phyloP scores from a whole-genome alignment of 225 moss, liverwort and hornwort species.

The Polytrichum formosum region DNA sequence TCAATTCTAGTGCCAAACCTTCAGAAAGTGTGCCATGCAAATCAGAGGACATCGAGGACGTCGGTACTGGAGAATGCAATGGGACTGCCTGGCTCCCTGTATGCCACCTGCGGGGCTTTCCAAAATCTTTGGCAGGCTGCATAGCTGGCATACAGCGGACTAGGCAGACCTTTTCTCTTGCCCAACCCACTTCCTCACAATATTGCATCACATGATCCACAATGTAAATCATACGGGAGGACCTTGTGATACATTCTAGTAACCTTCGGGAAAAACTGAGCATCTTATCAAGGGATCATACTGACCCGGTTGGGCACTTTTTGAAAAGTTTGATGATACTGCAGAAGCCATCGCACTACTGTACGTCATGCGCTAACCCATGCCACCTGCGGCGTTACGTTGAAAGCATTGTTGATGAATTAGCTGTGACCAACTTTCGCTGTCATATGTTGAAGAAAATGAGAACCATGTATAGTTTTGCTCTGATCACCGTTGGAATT shows the following conservation, averaged over 20 bases:
- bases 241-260: slow-evolving; percentile 14
- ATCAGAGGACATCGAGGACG: background rate
- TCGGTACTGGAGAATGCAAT: slow-evolving; percentile 10
- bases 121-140: slow-evolving; percentile 54
- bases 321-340: background rate
- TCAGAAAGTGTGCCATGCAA: background rate
- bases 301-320: too few species aligned
- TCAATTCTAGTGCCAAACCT: background rate
- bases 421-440: too few species aligned
- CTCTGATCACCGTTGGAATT: too few species aligned
- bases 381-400: background rate
- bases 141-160: slow-evolving; percentile 47
- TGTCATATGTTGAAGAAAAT: too few species aligned
- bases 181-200: slow-evolving; percentile 31
- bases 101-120: slow-evolving; percentile 54
- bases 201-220: slow-evolving; percentile 23
- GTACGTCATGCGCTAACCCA: background rate
- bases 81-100: slow-evolving; percentile 58
- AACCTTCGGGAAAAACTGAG: slow-evolving; percentile 1
- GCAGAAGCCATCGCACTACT: background rate
- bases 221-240: slow-evolving; percentile 27
- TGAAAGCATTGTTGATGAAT: too few species aligned
- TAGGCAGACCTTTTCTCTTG: slow-evolving; percentile 37
- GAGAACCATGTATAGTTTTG: too few species aligned
- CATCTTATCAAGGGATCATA: background rate